phyloP scores from a whole-genome alignment of 2,329 filamentous ascomycete species.

The Scytalidium sp. region DNA sequence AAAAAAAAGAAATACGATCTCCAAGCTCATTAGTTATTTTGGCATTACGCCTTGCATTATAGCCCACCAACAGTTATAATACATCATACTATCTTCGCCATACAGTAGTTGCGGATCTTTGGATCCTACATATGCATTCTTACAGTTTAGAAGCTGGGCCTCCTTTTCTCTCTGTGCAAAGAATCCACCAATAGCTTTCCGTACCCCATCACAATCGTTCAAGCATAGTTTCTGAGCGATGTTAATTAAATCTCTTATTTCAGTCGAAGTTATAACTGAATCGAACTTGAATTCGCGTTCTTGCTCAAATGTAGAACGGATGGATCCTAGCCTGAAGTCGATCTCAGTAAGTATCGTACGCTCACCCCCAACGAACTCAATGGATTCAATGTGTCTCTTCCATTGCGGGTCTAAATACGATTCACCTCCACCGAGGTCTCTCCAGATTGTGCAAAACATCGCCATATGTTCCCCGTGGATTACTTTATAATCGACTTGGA shows the following conservation, averaged over 20 bases:
- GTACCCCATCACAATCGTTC: neutral
- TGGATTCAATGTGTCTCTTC: slow-evolving; percentile 6
- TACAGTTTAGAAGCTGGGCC: too few relatives aligned
- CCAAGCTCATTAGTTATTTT: too few relatives aligned
- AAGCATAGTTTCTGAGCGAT: neutral
- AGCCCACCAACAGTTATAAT: too few relatives aligned
- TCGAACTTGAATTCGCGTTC: slow-evolving; percentile 7
- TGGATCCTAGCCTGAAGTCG: neutral
- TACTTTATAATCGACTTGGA: slow-evolving; percentile 8
- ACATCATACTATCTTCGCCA: too few relatives aligned
- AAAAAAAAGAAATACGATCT: too few relatives aligned
- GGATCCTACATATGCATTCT: too few relatives aligned
- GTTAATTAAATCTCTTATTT: neutral
- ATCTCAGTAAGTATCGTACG: neutral
- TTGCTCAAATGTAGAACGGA: slow-evolving; percentile 7
- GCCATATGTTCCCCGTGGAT: slow-evolving; percentile 5
- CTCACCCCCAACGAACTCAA: neutral
- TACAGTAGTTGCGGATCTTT: too few relatives aligned
- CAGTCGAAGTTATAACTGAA: slow-evolving; percentile 5
- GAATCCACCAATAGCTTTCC: neutral
- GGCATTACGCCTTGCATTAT: too few relatives aligned
- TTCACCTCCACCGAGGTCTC: slow-evolving; percentile 9
- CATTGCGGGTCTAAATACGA: slow-evolving; percentile 6
- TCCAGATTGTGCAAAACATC: slow-evolving; percentile 13
- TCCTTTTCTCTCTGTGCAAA: neutral